These are phyloP conservation scores for Sporothrix euskadiensis DNA, from an alignment of 2,329 filamentous ascomycete species.

Conservation along the genomic window DNA sequence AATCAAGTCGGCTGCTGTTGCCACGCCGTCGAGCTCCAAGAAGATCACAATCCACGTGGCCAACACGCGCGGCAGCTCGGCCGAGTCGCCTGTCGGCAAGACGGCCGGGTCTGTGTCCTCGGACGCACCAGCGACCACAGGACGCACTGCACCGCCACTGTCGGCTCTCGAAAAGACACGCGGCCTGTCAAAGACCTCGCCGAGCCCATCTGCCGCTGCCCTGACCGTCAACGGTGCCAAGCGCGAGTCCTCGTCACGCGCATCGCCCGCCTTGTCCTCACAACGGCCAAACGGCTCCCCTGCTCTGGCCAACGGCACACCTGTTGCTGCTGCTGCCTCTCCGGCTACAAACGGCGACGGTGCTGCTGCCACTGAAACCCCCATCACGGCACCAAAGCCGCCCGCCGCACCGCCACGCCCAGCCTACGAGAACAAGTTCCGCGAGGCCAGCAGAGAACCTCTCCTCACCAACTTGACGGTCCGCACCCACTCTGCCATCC, in stretches of 20 bases:
- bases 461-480: slow-evolving; percentile 67
- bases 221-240: slow-evolving; percentile 37
- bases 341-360: slow-evolving; percentile 12
- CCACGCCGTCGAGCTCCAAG: slow-evolving; percentile 51
- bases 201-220: slow-evolving; percentile 46
- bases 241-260: slow-evolving; percentile 41
- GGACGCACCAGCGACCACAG: slow-evolving; percentile 41
- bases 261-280: slow-evolving; percentile 36
- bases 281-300: slow-evolving; percentile 38
- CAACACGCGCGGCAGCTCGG: slow-evolving; percentile 54
- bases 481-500: slow-evolving; percentile 62
- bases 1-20: slow-evolving; percentile 64
- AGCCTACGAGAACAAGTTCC: slow-evolving; percentile 41
- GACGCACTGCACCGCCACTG: slow-evolving; percentile 35
- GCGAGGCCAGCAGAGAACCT: slow-evolving; percentile 55
- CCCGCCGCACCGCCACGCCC: slow-evolving; percentile 42
- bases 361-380: slow-evolving; percentile 22
- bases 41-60: slow-evolving; percentile 73
- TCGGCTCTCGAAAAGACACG: slow-evolving; percentile 45
- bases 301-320: background rate
- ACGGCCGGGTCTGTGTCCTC: slow-evolving; percentile 40
- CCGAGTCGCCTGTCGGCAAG: slow-evolving; percentile 53
- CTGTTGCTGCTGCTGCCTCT: background rate
- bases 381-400: slow-evolving; percentile 32
- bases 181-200: slow-evolving; percentile 49